These are phyloP conservation scores for Neurospora sp. DNA, from an alignment of 495 filamentous ascomycete genomes.

Conservation along the genomic window DNA sequence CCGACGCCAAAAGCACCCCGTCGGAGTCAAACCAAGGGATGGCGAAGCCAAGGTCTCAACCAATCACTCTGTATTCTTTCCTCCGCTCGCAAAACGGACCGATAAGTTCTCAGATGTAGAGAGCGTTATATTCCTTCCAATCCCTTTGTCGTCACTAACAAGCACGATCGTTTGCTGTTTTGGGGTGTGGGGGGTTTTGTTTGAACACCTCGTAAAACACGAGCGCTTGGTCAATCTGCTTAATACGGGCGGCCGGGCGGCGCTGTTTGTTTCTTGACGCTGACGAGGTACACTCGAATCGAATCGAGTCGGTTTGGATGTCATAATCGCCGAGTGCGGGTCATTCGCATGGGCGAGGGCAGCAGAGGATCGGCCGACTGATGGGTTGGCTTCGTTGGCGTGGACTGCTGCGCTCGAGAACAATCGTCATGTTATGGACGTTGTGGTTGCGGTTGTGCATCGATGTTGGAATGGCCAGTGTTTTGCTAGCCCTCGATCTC, in stretches of 20 bases:
- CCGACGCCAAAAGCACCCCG: not conserved
- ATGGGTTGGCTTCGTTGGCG: not conserved
- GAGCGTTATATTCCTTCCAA: not conserved
- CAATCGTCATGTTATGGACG: not conserved
- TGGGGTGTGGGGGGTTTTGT: not conserved
- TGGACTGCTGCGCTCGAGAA: not conserved
- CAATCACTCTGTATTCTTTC: not conserved
- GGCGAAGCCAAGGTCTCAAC: not conserved
- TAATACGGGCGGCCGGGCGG: not conserved
- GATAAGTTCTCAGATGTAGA: not conserved
- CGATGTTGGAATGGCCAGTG: not conserved
- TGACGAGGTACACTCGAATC: not conserved
- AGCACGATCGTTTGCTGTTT: not conserved
- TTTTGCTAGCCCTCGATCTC: not conserved
- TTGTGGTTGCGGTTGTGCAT: not conserved
- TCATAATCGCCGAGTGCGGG: not conserved
- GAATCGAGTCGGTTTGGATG: not conserved
- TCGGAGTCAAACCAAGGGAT: not conserved
- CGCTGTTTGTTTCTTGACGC: not conserved
- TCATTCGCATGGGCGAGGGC: not conserved
- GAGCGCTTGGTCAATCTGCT: not conserved
- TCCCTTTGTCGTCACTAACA: not conserved
- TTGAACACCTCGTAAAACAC: not conserved
- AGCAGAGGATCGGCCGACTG: not conserved
- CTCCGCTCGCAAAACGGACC: not conserved